Base-by-base conservation (phyloP, 306 rosid genomes). In the Castanea mollissima region DNA sequence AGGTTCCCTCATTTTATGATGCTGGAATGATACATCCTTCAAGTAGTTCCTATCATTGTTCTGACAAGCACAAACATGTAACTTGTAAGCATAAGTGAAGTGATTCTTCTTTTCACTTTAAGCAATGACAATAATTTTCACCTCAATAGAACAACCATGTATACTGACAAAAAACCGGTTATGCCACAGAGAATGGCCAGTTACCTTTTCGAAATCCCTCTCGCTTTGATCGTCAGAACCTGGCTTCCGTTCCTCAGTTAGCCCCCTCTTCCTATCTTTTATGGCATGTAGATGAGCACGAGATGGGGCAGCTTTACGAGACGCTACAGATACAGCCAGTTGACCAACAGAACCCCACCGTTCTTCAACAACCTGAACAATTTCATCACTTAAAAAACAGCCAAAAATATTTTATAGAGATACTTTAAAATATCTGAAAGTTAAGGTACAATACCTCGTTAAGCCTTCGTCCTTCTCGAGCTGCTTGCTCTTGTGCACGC, bases 401-500 rank as follows among this genome's bases (percentile, higher is more conserved):
- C 29, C 29, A 3, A 55, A 55, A 32, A 21, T 23, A 73, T 31
- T 5, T 34, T 14, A 29, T 18, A 55, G 56, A 55, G 6, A 72
- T 63, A 25, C 70, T 20, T 56, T 27, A 71, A 78, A 59, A 59
- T 32, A 82, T 78, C 8, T 74, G 27, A 59, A 84, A 79, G 83
- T 51, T 51, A 77, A 71, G 38, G 25, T 59, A 80, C 52, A 70
- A 74, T 82, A 86, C 99, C 92, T 92, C 89, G 0, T 88, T 79
- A 65, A 89, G 78, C 78, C 73, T 81, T 23, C 87, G 83, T 38
- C 98, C 98, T 71, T 92, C 97, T 76, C 97, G 89, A 76, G 90
- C 86, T 68, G 97, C 97, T 86, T 92, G 97, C 83, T 95, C 97
- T 86, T 90, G 87, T 27, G 99, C 97, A 52, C 99, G 98, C 78